Evolutionary conservation across 169 alveolate species (phyloP), one percentile per base, ranked within the genome.

Genomic region (Plasmodium malariae): DNA sequence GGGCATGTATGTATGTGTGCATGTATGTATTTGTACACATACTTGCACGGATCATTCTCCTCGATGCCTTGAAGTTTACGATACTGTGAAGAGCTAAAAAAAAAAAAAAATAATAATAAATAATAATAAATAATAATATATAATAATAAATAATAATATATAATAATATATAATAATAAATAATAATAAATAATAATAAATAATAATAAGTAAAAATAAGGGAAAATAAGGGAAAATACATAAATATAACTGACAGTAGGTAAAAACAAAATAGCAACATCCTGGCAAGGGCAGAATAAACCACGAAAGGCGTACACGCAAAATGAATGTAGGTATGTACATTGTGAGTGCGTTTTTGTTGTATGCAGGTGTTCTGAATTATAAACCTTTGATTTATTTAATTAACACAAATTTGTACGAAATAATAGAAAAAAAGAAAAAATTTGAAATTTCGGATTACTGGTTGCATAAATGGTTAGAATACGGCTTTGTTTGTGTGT

Each of bases 241-340:
- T 21, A n/a, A 36, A 62, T 6, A 30, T n/a, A 37, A 36, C 9
- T 11, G 28, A 28, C 6, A 36, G 28, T 24, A 28, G 11, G 34
- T 24, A 67, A 48, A 67, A 48, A 65, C 5, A 9, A 65, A 65
- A 24, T 30, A 14, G 34, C n/a, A 28, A 67, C 59, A 17, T 24
- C 74, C 34, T 49, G 51, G 9, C 9, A 40, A 5, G 51, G 9
- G 9, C n/a, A 40, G 9, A 40, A 40, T 40, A 40, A 40, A 26
- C 28, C 26, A 2, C 17, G n/a, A 28, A 30, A 0, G 28, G 24
- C n/a, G n/a, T n/a, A n/a, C n/a, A n/a, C 43, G 19, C 40, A 80
- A 80, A 63, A 80, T 80, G 90, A 80, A 80, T 30, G 80, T 80
- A 6, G 36, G 14, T n/a, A 70, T 14, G 59, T 80, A 68, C 36